These are phyloP conservation scores for Trebouxiophyceae sp. DNA, from an alignment of 163 green algal genomes.

Conservation along the genomic window DNA sequence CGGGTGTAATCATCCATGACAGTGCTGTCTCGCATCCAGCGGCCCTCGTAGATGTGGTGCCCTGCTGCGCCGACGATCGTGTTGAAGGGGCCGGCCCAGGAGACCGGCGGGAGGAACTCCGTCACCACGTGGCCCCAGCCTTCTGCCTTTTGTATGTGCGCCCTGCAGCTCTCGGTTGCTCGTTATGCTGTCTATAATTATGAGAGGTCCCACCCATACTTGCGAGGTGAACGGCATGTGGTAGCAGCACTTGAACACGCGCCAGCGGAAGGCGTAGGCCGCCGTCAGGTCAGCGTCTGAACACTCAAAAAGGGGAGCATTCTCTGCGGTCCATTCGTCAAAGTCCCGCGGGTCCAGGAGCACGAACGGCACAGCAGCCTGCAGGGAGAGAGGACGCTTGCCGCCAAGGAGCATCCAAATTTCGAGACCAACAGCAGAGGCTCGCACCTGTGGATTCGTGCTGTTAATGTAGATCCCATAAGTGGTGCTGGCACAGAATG, in stretches of 20 bases:
- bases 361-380: too few relatives aligned
- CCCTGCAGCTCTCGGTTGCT: not conserved
- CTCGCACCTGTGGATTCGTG: too few relatives aligned
- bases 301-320: not conserved
- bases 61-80: not conserved
- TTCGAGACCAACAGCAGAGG: too few relatives aligned
- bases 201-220: too few relatives aligned
- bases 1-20: not conserved
- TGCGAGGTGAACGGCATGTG: too few relatives aligned
- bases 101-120: not conserved
- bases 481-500: too few relatives aligned
- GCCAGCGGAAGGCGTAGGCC: not conserved
- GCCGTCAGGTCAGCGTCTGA: not conserved
- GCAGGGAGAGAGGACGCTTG: too few relatives aligned
- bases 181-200: too few relatives aligned
- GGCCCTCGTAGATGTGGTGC: conserved; percentile 4
- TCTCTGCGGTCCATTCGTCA: not conserved
- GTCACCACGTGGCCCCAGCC: not conserved
- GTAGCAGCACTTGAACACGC: not conserved
- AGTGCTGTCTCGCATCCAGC: not conserved
- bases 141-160: not conserved
- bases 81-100: conserved; percentile 1
- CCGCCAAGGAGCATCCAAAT: too few relatives aligned
- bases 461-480: too few relatives aligned
- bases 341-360: too few relatives aligned